Base-by-base conservation (phyloP, 2,329 filamentous ascomycete species). In the Samsoniella hepiali region DNA sequence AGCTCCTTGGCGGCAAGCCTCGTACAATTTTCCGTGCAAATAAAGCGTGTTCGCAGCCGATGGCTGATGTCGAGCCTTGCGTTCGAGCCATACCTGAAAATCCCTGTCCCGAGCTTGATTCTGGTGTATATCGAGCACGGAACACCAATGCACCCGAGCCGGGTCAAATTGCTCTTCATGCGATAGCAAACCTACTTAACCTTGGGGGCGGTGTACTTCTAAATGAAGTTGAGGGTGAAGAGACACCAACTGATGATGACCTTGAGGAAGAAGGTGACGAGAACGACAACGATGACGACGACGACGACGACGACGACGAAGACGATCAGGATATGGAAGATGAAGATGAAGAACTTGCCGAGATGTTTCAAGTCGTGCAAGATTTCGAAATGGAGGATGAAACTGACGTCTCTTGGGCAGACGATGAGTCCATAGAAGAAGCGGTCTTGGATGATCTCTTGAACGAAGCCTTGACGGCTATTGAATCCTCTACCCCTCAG, bases 1-100 rank as follows among this genome's bases (percentile, higher is more conserved):
- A 77, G 38, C 67, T 78, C 22, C 66, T 77, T 42, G 76, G 76
- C 13, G 47, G 45, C n/a, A 53, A 72, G 9, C 62, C 69, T 6
- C 47, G 57, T 70, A n/a, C 67, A 69, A 32, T 45, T 65, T 44
- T 61, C 17, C 58, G 49, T 9, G 15, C n/a, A 2, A 31, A 5
- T n/a, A 54, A 13, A 31, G 13, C 34, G 10, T 38, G 47, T 47
- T 55, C 49, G 54, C 68, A 68, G 29, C 62, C 66, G 5, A 68
- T 72, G 65, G 67, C 72, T 11, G 72, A 74, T 47, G 59, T 75
- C 22, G 66, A 65, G 45, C 67, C 63, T 27, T 66, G 68, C 27
- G 63, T 75, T 45, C 49, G 49, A 36, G 47, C 58, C 10, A 53
- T 61, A 22, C 54, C 60, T 10, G 70, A 73, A 11, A 76, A 77